Conservation (phyloP, 2,329 filamentous ascomycete genomes). For the Biscogniauxia marginata region DNA sequence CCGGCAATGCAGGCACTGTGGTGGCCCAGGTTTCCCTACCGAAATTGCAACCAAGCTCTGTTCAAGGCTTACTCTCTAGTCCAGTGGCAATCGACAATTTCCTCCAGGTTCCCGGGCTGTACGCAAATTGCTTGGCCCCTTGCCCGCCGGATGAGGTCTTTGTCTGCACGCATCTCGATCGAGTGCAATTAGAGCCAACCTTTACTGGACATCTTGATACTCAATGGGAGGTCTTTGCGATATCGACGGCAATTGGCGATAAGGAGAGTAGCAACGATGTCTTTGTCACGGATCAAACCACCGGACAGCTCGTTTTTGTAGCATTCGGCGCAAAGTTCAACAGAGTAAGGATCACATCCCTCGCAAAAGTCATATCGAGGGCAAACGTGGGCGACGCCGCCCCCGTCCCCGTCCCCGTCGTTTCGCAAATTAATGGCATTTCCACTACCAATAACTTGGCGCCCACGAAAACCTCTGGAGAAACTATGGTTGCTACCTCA, state of each 20-base stretch:
- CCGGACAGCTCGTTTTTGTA: background rate
- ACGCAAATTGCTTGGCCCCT: constrained; percentile 33
- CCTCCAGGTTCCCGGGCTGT: constrained; percentile 37
- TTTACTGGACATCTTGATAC: constrained; percentile 13
- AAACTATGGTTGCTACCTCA: background rate
- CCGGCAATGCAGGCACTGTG: constrained; percentile 5
- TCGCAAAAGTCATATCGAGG: background rate
- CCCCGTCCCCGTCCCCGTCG: no score
- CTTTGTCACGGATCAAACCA: background rate
- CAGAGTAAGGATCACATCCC: background rate
- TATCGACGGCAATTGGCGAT: background rate
- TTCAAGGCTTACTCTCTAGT: constrained; percentile 1
- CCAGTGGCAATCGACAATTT: constrained; percentile 29
- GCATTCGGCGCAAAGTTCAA: background rate
- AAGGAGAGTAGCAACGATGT: background rate
- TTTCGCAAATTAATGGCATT: no score
- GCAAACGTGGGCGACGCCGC: no score
- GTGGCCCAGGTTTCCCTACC: constrained; percentile 4
- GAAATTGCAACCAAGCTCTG: background rate
- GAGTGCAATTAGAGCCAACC: constrained; percentile 17
- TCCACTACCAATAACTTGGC: background rate
- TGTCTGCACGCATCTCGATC: constrained; percentile 14
- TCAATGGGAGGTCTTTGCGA: constrained; percentile 6
- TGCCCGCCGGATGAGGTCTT: constrained; percentile 20
- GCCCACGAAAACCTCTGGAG: background rate